Base-by-base conservation (phyloP, 164 flowering plant species). In the Liriodendron chinense region DNA sequence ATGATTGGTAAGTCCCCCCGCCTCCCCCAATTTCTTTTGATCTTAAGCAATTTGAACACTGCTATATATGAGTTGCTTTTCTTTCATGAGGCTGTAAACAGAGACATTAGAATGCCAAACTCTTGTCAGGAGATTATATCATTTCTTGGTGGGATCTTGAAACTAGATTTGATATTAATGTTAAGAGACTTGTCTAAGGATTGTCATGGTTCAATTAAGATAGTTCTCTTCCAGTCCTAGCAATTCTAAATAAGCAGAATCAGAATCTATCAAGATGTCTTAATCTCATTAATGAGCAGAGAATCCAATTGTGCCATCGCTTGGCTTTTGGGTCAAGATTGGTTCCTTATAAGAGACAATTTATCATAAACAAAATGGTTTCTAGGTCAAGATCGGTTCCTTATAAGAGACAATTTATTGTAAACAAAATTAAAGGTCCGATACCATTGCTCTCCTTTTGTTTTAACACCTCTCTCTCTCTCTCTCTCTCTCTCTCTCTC, bases 1-100 rank as follows among this genome's bases (percentile, higher is more conserved):
- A 82, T 83, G n/a, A 96, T 94, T 23, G 99, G 99, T 94, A 84
- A 3, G 80, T 71, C 20, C 49, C 16, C 74, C 28, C 0, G 47
- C 13, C 1, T 28, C 59, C 18, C 3, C 18, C 53, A 48, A 53
- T 53, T 53, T 53, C 18, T 16, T 53, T 53, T 53, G 59, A 10
- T 16, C 24, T 63, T 63, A 8, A 18, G 21, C 23, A 18, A 63
- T 8, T 1, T 4, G 23, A 63, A 63, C 62, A 57, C 10, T 66
- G 69, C 69, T 24, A 8, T 12, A 66, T 47, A 8, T 47, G 22
- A 57, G 21, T 16, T 18, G 10, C 18, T 53, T 10, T 53, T 53
- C 59, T 64, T 23, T 24, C 26, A 64, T 24, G 21, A 24, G n/a
- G 67, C 21, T 64, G 67, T 2, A 23, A 64, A 16, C 26, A 64